Evolutionary conservation across 306 rosid species (phyloP), one percentile per base, ranked within the genome.

Genomic region (Phaseolus lunatus): DNA sequence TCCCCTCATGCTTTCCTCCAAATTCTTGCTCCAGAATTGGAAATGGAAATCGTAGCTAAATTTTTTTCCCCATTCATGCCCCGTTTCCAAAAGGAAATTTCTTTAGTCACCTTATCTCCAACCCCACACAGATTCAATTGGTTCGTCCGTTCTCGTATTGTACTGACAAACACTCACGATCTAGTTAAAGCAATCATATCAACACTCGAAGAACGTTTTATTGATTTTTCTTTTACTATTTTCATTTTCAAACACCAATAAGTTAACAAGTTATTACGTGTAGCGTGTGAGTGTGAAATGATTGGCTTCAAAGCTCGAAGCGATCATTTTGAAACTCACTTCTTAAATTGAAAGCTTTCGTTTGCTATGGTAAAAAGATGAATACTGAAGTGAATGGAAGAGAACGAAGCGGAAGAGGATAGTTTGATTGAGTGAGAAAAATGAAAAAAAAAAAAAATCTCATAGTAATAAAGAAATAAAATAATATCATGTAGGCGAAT

Each of bases 61-160:
- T 5, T 11, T 7, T 39, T 52, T 44, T 47, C 7, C 62, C 23
- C 48, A 62, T 19, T n/a, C 37, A 61, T 62, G 11, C 64, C 53
- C 47, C 56, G 24, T 4, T 48, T 31, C 15, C 72, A 6, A 61
- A 61, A 50, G 57, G 56, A 62, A 61, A 50, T 4, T 57, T 69
- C 14, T 78, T 31, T 47, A 3, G 23, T 78, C 22, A 56, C 78
- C 45, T 61, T 50, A 62, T 78, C 78, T 49, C 35, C 48, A 62
- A 79, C 78, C 78, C 73, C 73, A 71, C 67, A 79, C 3, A 37
- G 44, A 79, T 79, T 62, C 73, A 23, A 63, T 50, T 62, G 47
- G 48, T 23, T 37, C 31, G 22, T 79, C 15, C 49, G 2, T 48
- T 48, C 50, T 27, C 33, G 7, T 67, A 39, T 41, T 77, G 26